These are phyloP conservation scores for Pichia ethanolica DNA, from an alignment of 805 yeast genomes.

Conservation along the genomic window DNA sequence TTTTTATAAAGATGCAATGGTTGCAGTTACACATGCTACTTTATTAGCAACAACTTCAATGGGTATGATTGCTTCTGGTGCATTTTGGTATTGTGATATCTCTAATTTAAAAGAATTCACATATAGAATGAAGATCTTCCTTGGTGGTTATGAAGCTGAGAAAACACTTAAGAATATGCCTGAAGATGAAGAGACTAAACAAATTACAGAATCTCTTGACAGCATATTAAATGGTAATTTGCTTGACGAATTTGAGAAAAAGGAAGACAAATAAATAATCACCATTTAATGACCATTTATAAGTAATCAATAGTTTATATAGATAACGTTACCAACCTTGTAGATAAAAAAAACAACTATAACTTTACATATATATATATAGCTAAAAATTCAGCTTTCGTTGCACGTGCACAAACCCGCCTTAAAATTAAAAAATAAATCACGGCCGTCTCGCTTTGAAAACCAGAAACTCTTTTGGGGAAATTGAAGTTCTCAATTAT, in stretches of 20 bases:
- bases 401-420: too few species aligned
- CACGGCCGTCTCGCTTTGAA: too few species aligned
- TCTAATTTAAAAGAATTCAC: conserved; percentile 65
- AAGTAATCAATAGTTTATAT: too few species aligned
- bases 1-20: conserved; percentile 74
- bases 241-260: conserved; percentile 1
- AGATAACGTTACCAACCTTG: too few species aligned
- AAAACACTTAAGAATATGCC: conserved; percentile 37
- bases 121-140: conserved; percentile 47
- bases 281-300: too few species aligned
- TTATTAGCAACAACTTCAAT: conserved; percentile 64
- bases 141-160: conserved; percentile 66
- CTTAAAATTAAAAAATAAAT: too few species aligned
- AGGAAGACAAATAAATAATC: too few species aligned
- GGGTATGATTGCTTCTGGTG: conserved; percentile 65
- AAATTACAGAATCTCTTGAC: conserved; percentile 39
- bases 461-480: too few species aligned
- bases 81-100: conserved; percentile 76
- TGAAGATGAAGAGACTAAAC: conserved; percentile 52
- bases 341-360: too few species aligned
- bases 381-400: too few species aligned
- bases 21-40: conserved; percentile 79
- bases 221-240: conserved; percentile 10
- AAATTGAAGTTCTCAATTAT: too few species aligned
- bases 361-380: too few species aligned